Base-by-base conservation (phyloP, 1,139 yeast species). In the Scheffersomyces illinoinensis region DNA sequence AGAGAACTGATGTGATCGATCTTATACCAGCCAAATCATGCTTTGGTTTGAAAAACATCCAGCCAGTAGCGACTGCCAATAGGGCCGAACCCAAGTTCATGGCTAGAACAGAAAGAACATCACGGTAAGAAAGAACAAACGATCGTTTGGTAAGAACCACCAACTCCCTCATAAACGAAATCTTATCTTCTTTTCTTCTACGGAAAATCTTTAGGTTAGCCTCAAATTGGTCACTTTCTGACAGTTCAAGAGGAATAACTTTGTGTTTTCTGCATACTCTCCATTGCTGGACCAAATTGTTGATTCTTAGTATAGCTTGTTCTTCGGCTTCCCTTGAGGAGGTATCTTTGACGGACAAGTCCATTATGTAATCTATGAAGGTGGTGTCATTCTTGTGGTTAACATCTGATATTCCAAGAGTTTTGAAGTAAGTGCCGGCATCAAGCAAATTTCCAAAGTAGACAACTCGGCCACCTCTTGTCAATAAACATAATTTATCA, bases 1-100 rank as follows among this genome's bases (percentile, higher is more conserved):
- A 91, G 7, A 91, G 70, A 1, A 86, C 75, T 0, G 93, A 89
- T 10, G 88, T 81, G 4, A 77, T 75, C 0, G 96, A 82, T 63
- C 97, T 76, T 5, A 90, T 83, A 10, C 97, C 97, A 0, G 89
- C 83, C 43, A 87, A 66, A 17, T 87, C 81, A 3, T 83, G 82
- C 21, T 79, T 85, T 0, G 95, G 92, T 63, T 84, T 83, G 71
- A 76, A 89, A 68, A 88, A 92, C 59, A 91, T 82, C 93, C 96
- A 90, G 0, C 97, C 97, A 54, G 85, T 76, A 24, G 87, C 75
- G 0, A 86, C 68, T 0, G 90, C 93, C 70, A 90, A 76, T 2
- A 88, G 62, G 0, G 83, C 62, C 0, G 89, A 79, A 54, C 90
- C 92, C 14, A 84, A 68, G 20, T 85, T 71, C 19, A 89, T 75